These are phyloP conservation scores for Penicillium sp. DNA, from an alignment of 2,329 filamentous ascomycete genomes.

Conservation along the genomic window DNA sequence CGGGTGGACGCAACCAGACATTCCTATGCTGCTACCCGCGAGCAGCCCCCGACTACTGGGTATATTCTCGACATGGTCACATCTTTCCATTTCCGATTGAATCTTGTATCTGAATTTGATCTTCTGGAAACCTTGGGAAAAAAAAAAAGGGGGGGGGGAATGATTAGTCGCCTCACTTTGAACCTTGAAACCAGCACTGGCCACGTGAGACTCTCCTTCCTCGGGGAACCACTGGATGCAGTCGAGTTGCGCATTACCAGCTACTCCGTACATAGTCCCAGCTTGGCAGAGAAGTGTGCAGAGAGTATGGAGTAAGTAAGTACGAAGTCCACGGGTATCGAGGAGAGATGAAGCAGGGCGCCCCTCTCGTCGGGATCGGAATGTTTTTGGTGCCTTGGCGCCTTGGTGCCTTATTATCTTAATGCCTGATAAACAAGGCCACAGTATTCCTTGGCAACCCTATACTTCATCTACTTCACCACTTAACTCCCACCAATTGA, in stretches of 20 bases:
- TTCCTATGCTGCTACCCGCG: constrained; percentile 29
- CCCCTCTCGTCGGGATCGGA: constrained; percentile 1
- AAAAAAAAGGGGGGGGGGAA: not conserved
- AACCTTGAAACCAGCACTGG: constrained; percentile 18
- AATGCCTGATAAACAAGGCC: not conserved
- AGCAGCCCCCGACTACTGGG: constrained; percentile 12
- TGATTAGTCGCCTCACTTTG: constrained; percentile 25
- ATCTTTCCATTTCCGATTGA: constrained; percentile 6
- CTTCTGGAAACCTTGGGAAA: too few species aligned
- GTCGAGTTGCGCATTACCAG: constrained; percentile 12
- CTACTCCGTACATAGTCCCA: not conserved
- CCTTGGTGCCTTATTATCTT: not conserved
- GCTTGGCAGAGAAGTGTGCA: not conserved
- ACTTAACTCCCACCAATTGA: not conserved
- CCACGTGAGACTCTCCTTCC: constrained; percentile 21
- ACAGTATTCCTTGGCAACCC: not conserved
- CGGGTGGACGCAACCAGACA: constrained; percentile 25
- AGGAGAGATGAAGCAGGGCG: constrained; percentile 6
- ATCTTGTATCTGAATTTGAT: not conserved
- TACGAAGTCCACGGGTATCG: not conserved
- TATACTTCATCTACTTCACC: not conserved
- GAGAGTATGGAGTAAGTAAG: not conserved
- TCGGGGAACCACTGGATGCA: constrained; percentile 19
- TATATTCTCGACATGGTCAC: constrained; percentile 3
- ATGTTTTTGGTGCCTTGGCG: constrained; percentile 2